Evolutionary conservation across 805 yeast genomes (phyloP), one percentile per base, ranked within the genome.

Genomic region (Kazachstania kunashirensis): DNA sequence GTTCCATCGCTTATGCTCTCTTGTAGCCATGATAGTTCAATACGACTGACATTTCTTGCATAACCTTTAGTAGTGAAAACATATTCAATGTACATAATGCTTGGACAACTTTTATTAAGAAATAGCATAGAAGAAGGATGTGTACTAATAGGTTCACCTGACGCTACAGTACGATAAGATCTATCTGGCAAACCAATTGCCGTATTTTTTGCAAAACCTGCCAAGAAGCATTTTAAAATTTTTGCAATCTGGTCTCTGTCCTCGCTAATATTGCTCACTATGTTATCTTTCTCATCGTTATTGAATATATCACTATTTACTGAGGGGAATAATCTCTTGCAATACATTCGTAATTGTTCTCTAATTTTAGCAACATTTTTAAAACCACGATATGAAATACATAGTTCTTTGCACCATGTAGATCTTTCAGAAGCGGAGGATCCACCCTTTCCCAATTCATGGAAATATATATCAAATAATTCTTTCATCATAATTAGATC

Each of bases 181-280:
- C 96, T 70, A 57, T 92, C 97, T 0, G 97, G 95, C 76, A 84
- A 75, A 9, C 96, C 95, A 14, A 92, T 74, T 0, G 98, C 98
- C 0, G 95, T 79, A 57, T 89, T 88, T 33, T 79, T 70, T n/a
- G 84, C 71, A 49, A 71, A 89, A 0, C 99, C 98, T 26, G 69
- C 67, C 27, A 92, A 62, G 58, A 92, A 92, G 18, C 94, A 73
- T 55, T 84, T 83, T 38, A 89, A 63, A 7, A 89, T 68, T 3
- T 63, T 50, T 13, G 78, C 56, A 15, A 50, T 57, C n/a, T 53
- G 53, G 12, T 57, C 59, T 11, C 44, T 37, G 31, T 53, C 57
- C 15, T 53, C 60, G 13, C 53, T 49, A 29, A 45, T 38, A 14
- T 38, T 42, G 3, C 29, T 36, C 10, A 28, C 30, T 9, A 30